Conservation (phyloP, 2,329 filamentous ascomycete species). For the Trichoderma atrobrunneum region DNA sequence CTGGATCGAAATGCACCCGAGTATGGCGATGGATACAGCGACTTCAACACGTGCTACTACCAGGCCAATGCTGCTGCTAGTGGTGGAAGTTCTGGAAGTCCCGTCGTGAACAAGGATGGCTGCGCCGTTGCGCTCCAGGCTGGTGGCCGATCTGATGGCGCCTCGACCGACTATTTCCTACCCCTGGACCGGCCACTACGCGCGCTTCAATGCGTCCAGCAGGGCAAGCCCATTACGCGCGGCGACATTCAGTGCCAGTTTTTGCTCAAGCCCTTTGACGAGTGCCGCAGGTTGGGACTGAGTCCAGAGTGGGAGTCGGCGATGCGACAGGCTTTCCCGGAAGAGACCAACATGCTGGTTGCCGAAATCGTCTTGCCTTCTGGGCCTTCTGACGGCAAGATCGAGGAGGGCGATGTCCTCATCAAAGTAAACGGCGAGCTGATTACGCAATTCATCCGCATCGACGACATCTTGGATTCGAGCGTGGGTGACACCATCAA, state of each 20-base stretch:
- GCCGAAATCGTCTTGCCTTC: conserved; percentile 92
- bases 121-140: conserved; percentile 90
- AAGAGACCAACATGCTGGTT: conserved; percentile 94
- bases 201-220: conserved; percentile 80
- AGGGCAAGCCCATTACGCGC: conserved; percentile 71
- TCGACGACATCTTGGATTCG: conserved; percentile 89
- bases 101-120: conserved; percentile 93
- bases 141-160: conserved; percentile 88
- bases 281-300: conserved; percentile 85
- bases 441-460: conserved; percentile 84
- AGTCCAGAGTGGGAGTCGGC: conserved; percentile 82
- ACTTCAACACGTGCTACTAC: conserved; percentile 96
- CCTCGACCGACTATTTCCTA: conserved; percentile 96
- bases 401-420: conserved; percentile 92
- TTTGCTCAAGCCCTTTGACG: conserved; percentile 94
- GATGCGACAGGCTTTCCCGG: conserved; percentile 78
- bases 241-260: conserved; percentile 99
- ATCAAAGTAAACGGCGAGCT: conserved; percentile 92
- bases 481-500: conserved; percentile 76
- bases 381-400: conserved; percentile 80
- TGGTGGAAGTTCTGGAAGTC: conserved; percentile 96
- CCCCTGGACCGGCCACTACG: conserved; percentile 87
- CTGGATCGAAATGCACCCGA: conserved; percentile 95
- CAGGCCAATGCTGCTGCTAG: conserved; percentile 96
- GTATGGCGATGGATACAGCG: conserved; percentile 95